phyloP scores from a whole-genome alignment of 495 filamentous ascomycete species.

The Diplogelasinospora grovesii region DNA sequence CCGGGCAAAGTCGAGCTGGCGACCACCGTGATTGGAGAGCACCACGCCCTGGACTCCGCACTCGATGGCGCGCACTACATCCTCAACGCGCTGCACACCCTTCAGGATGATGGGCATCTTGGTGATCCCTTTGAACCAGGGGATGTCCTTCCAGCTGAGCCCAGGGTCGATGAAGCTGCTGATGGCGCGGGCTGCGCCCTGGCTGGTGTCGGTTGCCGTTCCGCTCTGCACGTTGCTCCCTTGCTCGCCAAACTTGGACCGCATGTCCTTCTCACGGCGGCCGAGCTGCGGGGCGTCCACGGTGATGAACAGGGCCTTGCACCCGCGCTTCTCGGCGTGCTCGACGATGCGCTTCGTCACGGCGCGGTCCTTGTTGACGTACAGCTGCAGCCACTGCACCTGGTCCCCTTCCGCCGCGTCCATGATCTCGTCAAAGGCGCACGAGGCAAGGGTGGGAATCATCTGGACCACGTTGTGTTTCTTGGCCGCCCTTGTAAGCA shows the following conservation, averaged over 20 bases:
- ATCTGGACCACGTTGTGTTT: conserved; percentile 89
- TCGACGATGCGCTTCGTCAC: conserved; percentile 86
- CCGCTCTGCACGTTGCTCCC: conserved; percentile 76
- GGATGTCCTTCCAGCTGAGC: conserved; percentile 88
- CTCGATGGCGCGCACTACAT: conserved; percentile 81
- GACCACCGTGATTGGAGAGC: conserved; percentile 92
- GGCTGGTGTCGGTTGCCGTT: conserved; percentile 71
- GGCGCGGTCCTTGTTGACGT: conserved; percentile 93
- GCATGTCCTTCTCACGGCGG: conserved; percentile 92
- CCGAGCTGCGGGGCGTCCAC: conserved; percentile 96
- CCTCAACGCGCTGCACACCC: conserved; percentile 92
- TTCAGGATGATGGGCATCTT: conserved; percentile 97
- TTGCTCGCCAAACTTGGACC: conserved; percentile 79
- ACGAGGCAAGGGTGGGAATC: conserved; percentile 97
- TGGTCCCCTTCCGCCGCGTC: conserved; percentile 77
- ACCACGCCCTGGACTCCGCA: conserved; percentile 85
- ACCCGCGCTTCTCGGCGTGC: conserved; percentile 87
- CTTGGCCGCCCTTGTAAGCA: conserved; percentile 76
- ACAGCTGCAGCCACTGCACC: conserved; percentile 94
- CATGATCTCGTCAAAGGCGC: conserved; percentile 94
- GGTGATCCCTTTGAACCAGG: conserved; percentile 88
- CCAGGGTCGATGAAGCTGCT: conserved; percentile 92
- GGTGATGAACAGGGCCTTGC: conserved; percentile 96
- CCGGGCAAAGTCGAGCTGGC: conserved; percentile 90
- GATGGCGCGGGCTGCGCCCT: conserved; percentile 86